Conservation (phyloP, 2,329 filamentous ascomycete genomes). For the Fusarium globosum region DNA sequence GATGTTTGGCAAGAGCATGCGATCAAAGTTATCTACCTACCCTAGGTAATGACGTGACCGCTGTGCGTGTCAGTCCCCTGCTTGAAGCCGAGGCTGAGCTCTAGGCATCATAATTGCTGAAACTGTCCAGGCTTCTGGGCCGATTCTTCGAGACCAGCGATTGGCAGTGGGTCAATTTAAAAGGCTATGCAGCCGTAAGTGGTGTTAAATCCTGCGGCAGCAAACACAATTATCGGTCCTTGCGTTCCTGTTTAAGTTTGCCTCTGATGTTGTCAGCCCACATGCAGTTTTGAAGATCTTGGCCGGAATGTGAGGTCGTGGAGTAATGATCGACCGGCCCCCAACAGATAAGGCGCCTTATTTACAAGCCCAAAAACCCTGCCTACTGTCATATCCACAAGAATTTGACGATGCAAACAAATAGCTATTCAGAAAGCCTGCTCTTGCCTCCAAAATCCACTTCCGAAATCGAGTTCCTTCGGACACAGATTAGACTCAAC, state of each 20-base stretch:
- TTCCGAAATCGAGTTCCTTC: background rate
- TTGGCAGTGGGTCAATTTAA: background rate
- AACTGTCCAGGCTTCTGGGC: background rate
- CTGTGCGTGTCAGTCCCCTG: background rate
- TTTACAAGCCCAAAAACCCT: background rate
- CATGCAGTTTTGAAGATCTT: background rate
- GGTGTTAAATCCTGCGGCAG: too few species aligned
- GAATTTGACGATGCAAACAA: too few species aligned
- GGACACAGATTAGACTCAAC: background rate
- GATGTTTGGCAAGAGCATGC: background rate
- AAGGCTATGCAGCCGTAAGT: background rate
- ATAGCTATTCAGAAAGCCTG: too few species aligned
- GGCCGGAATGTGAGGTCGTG: background rate
- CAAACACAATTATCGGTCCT: background rate
- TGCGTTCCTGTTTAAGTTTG: background rate
- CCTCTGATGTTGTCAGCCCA: background rate
- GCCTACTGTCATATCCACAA: background rate
- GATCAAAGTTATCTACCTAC: too few species aligned
- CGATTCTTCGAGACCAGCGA: background rate
- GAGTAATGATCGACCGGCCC: background rate
- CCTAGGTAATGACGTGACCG: background rate
- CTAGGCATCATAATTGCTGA: constrained; percentile 10
- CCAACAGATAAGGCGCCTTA: background rate
- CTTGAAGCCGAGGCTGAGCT: constrained; percentile 7
- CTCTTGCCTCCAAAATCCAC: background rate